Conservation (phyloP, 1,139 yeast species). For the Keqinozyma sinolaborantium region DNA sequence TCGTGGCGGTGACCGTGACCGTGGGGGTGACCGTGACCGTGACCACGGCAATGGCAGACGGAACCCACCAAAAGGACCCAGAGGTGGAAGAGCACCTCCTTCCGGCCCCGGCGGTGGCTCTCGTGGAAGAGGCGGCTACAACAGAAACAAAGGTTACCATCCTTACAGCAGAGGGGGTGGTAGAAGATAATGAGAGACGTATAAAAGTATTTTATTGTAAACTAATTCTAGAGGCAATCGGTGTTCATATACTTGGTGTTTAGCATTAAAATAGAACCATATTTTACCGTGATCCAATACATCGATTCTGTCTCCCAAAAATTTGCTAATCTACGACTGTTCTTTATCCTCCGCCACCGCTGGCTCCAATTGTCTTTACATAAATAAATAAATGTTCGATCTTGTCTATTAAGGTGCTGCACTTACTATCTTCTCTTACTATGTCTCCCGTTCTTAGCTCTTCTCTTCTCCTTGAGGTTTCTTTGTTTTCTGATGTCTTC, state of each 20-base stretch:
- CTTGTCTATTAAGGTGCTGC: conserved; percentile 1
- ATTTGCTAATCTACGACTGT: neutral
- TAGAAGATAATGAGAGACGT: conserved; percentile 8
- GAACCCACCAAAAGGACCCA: conserved; percentile 42
- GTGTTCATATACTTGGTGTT: neutral
- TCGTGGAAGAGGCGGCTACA: conserved; percentile 18
- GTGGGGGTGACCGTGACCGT: conserved; percentile 9
- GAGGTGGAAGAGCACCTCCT: conserved; percentile 30
- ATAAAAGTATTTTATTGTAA: neutral
- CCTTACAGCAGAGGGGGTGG: conserved; percentile 25
- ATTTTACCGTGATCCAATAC: too few relatives aligned
- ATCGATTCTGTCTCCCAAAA: too few relatives aligned
- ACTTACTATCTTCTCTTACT: conserved; percentile 20
- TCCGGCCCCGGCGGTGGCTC: conserved; percentile 32
- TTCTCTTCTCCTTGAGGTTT: conserved; percentile 62
- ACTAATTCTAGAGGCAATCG: neutral
- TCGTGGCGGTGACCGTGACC: conserved; percentile 1
- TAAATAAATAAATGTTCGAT: conserved; percentile 1
- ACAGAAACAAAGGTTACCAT: conserved; percentile 23
- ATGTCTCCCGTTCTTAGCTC: conserved; percentile 87
- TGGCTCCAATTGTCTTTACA: too few relatives aligned
- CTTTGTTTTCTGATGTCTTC: conserved; percentile 82
- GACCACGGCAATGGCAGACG: conserved; percentile 24
- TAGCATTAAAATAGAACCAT: conserved; percentile 1
- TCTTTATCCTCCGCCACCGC: too few relatives aligned